These are phyloP conservation scores for Arthrobotrys sinensis DNA, from an alignment of 2,329 filamentous ascomycete genomes.

Conservation along the genomic window DNA sequence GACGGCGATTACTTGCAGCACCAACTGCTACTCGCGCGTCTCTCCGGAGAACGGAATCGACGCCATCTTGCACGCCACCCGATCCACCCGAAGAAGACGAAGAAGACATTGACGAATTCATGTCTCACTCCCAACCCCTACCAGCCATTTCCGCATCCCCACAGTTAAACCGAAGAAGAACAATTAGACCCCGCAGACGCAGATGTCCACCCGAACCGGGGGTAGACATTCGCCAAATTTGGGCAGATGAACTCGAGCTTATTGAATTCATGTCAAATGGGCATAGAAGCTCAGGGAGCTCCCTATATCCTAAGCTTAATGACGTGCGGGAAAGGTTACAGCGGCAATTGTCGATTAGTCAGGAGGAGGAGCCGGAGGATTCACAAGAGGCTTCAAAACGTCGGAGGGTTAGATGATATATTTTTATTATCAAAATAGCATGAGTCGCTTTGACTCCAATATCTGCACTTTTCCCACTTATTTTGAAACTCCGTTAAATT, in stretches of 20 bases:
- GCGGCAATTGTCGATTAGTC: slow-evolving; percentile 32
- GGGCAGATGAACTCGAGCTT: slow-evolving; percentile 59
- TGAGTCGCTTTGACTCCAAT: not conserved
- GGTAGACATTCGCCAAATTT: slow-evolving; percentile 56
- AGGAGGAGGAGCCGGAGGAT: slow-evolving; percentile 31
- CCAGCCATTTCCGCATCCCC: slow-evolving; percentile 33
- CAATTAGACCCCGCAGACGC: slow-evolving; percentile 30
- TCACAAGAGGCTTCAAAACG: slow-evolving; percentile 12
- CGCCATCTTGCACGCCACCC: slow-evolving; percentile 49
- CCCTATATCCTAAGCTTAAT: slow-evolving; percentile 49
- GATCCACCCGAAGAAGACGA: slow-evolving; percentile 33
- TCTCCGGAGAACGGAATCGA: slow-evolving; percentile 56
- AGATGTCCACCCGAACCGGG: slow-evolving; percentile 47
- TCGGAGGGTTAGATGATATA: slow-evolving; percentile 25
- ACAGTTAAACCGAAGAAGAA: slow-evolving; percentile 37
- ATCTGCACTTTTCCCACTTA: not conserved
- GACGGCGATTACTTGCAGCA: slow-evolving; percentile 43
- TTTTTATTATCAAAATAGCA: not conserved
- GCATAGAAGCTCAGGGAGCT: slow-evolving; percentile 52
- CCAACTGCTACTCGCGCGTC: slow-evolving; percentile 36
- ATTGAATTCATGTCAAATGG: slow-evolving; percentile 58
- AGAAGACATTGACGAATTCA: slow-evolving; percentile 35
- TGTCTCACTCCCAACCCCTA: slow-evolving; percentile 48
- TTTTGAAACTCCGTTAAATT: not conserved
- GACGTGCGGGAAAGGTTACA: slow-evolving; percentile 42